Base-by-base conservation (phyloP, 2,329 filamentous ascomycete species). In the Monilinia fructigena region DNA sequence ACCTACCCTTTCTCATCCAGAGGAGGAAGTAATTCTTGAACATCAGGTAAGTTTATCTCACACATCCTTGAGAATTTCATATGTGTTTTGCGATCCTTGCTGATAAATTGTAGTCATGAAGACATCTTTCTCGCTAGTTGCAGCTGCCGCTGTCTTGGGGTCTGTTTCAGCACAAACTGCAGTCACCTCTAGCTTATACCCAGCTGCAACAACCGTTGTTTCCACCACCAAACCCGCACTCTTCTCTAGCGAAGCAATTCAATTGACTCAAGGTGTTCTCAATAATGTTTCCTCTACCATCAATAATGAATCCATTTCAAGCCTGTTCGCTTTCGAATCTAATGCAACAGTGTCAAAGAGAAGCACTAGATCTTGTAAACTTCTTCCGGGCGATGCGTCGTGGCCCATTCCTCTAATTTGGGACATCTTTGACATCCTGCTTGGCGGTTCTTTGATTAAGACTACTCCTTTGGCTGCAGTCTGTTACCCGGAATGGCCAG, bases 351-450 rank as follows among this genome's bases (percentile, higher is more conserved):
- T 31, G 48, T 40, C 63, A 18, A 60, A 52, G 5, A 45, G 63
- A 54, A 26, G 18, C 4, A 26, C 65, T 28, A 35, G n/a, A 23
- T 28, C 55, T 12, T 75, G 73, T 59, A 75, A 74, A 60, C 45
- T 65, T 12, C 70, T 70, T 18, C 73, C 73, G 7, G 72, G 71
- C 4, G 72, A 74, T 47, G 7, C 23, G 1, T 14, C 73, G 55
- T 86, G 84, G 84, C 85, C 85, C 0, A 79, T 79, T 0, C 67
- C 77, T 23, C 68, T 75, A 0, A 74, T 74, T 11, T 86, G 84
- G 84, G 69, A 73, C 7, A 70, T 73, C 14, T 77, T 86, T 63
- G 82, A 85, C 73, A 69, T 76, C 18, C 78, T 80, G 6, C 73
- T 79, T 23, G 75, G 74, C 12, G 80, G 81, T 16, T 74, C 75